Percentiles rank a stretch among this genome's conserved stretches.
phyloP scores from a whole-genome alignment of 2,329 filamentous ascomycete genomes.

The Cyclaneusma minus region DNA sequence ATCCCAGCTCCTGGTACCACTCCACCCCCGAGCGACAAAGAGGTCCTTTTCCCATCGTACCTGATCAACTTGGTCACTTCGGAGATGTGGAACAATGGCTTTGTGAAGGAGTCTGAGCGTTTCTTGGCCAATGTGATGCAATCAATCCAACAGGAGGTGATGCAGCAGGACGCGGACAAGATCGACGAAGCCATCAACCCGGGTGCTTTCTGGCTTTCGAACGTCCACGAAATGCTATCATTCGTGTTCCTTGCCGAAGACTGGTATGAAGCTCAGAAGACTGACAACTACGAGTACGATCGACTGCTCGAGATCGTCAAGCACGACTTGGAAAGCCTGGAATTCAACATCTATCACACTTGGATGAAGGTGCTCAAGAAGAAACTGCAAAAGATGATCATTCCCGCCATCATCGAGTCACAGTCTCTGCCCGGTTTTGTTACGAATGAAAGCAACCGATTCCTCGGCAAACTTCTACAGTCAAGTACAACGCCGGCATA shows the following conservation, averaged over 20 bases:
- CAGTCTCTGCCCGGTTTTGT: constrained; percentile 97
- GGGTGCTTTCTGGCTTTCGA: constrained; percentile 96
- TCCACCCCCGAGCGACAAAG: constrained; percentile 90
- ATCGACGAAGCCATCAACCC: constrained; percentile 93
- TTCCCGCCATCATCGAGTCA: constrained; percentile 96
- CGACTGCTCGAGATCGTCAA: constrained; percentile 96
- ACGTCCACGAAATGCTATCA: constrained; percentile 98
- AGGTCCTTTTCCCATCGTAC: constrained; percentile 96
- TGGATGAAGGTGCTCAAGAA: constrained; percentile 99
- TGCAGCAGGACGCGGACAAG: constrained; percentile 96
- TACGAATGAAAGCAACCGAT: constrained; percentile 95
- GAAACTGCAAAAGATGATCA: constrained; percentile 99
- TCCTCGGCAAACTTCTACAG: constrained; percentile 91
- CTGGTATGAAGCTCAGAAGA: constrained; percentile 99
- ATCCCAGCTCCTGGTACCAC: constrained; percentile 79
- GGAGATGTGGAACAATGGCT: constrained; percentile 99
- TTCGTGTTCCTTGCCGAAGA: constrained; percentile 98
- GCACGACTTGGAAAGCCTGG: constrained; percentile 92
- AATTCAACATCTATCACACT: constrained; percentile 99
- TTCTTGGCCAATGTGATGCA: constrained; percentile 99
- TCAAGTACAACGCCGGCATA: constrained; percentile 85
- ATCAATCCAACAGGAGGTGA: constrained; percentile 97
- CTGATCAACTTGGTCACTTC: constrained; percentile 98
- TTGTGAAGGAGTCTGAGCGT: constrained; percentile 96
- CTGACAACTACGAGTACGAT: constrained; percentile 98